Base-by-base conservation (phyloP, 441 rosid species). In the Adansonia grandidieri region DNA sequence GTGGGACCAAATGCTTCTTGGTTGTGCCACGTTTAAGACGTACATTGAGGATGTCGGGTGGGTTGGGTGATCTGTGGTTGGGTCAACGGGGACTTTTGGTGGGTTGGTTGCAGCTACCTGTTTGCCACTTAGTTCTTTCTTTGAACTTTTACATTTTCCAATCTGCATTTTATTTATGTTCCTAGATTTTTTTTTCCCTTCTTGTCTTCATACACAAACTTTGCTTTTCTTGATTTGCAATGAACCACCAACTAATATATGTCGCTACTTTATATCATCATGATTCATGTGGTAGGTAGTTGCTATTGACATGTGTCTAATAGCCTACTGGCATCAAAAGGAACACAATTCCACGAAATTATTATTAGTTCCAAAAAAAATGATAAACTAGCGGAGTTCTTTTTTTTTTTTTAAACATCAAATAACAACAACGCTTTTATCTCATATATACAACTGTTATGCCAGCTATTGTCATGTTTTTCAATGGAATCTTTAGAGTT, bases 11-110 rank as follows among this genome's bases (percentile, higher is more conserved):
- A 19, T 56, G 11, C 32, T 6, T 62, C 19, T 13, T 62, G 32
- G 44, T n/a, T 62, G 9, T 4, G 40, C 73, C 77, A 80, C 78
- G 79, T 77, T 78, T 67, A 28, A 37, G 4, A 24, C 32, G 32
- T 74, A 20, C 8, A 1, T 45, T 13, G 42, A 69, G 45, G 4
- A 13, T 24, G 45, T 70, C 14, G 58, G 14, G 14, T 28, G 17
- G 44, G 32, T 28, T 28, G 53, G 20, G 2, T 4, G 13, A 70
- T 45, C 58, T 1, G 4, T 9, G 51, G 17, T 5, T 19, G 62
- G 51, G 17, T 47, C 66, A 28, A 28, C 32, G 32, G 15, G 28
- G 10, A 8, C 6, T 40, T 40, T 40, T 60, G 45, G 22, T 28
- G 60, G 47, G 66, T 28, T 32, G 66, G 66, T 44, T 62, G n/a